Conservation (phyloP, 306 rosid species). For the Amphicarpaea edgeworthii region DNA sequence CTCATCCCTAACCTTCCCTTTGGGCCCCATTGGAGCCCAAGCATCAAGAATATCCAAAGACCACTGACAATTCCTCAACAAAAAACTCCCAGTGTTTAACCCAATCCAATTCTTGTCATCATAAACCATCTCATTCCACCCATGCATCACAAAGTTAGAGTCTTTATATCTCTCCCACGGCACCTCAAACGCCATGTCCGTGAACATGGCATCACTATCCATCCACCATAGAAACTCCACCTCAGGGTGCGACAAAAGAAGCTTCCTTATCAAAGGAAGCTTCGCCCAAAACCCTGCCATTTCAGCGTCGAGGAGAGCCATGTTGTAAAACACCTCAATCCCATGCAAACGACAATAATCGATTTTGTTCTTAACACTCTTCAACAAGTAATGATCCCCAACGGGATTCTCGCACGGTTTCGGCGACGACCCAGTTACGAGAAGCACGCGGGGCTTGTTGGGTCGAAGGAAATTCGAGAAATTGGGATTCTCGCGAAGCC, state of each 20-base stretch:
- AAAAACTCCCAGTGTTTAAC: constrained; percentile 79
- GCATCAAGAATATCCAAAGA: constrained; percentile 73
- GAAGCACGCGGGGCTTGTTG: constrained; percentile 79
- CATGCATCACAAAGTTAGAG: constrained; percentile 81
- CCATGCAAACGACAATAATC: constrained; percentile 91
- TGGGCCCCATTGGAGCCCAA: constrained; percentile 94
- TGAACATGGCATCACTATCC: constrained; percentile 97
- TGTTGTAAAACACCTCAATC: constrained; percentile 83
- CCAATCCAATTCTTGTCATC: constrained; percentile 89
- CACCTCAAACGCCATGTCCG: constrained; percentile 90
- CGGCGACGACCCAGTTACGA: constrained; percentile 92
- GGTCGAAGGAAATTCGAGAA: constrained; percentile 72
- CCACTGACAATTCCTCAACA: constrained; percentile 76
- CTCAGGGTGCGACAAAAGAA: constrained; percentile 80
- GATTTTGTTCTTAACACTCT: constrained; percentile 83
- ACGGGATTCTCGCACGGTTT: constrained; percentile 93
- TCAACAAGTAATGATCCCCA: constrained; percentile 85
- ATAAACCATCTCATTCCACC: constrained; percentile 87
- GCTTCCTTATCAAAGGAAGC: constrained; percentile 79
- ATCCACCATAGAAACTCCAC: constrained; percentile 94
- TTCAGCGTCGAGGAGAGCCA: constrained; percentile 83
- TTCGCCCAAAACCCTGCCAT: constrained; percentile 98
- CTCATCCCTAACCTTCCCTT: constrained; percentile 81
- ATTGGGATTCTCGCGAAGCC: constrained; percentile 72
- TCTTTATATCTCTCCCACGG: constrained; percentile 88